Conservation (phyloP, 495 filamentous ascomycete species). For the Aspergillus diversus region DNA sequence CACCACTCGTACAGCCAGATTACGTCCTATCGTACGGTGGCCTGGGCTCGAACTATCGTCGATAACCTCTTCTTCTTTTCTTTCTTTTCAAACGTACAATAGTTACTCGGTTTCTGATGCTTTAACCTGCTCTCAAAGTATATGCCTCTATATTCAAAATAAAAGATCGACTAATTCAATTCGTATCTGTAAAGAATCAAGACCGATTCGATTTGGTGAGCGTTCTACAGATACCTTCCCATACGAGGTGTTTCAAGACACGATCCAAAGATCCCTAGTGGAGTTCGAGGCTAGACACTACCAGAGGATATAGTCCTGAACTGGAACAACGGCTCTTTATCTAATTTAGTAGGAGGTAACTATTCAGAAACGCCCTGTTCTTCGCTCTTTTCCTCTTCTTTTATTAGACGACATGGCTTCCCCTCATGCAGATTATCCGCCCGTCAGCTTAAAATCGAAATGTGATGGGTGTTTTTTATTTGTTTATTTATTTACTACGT, state of each 20-base stretch:
- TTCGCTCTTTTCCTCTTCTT: background rate
- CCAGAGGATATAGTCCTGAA: background rate
- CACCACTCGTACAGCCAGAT: too few relatives aligned
- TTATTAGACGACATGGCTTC: background rate
- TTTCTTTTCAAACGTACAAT: background rate
- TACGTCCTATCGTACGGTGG: too few relatives aligned
- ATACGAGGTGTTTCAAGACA: slow-evolving; percentile 3
- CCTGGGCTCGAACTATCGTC: too few relatives aligned
- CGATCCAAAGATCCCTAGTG: background rate
- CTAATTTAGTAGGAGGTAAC: background rate
- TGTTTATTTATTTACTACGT: background rate
- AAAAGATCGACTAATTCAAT: background rate
- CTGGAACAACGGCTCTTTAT: background rate
- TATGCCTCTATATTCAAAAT: too few relatives aligned
- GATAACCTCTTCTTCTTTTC: background rate
- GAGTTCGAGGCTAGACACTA: background rate
- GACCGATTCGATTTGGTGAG: background rate
- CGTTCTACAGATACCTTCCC: background rate
- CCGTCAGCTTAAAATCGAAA: slow-evolving; percentile 8
- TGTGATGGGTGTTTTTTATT: slow-evolving; percentile 10
- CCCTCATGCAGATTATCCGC: background rate
- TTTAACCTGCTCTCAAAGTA: too few relatives aligned
- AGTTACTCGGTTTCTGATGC: background rate
- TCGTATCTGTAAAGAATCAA: background rate
- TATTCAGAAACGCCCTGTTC: background rate